A percentile compares a stretch with the other conserved stretches of the same genome.
Evolutionary conservation across 495 filamentous ascomycete genomes (phyloP).

Genomic region (Penicillium macrosclerotiorum): DNA sequence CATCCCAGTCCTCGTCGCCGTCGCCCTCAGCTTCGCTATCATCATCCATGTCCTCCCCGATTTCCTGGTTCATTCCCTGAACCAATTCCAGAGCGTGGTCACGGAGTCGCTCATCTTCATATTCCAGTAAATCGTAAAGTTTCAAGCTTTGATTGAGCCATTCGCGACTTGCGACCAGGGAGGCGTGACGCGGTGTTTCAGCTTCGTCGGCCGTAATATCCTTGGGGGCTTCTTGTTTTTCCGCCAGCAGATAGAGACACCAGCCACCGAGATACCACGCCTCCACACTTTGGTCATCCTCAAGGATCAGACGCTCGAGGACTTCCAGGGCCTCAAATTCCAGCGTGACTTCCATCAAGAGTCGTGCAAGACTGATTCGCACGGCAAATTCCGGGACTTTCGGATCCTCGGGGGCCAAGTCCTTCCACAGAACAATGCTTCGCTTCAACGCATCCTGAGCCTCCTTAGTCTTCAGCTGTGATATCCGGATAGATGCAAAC

Average conservation of each 20-base stretch:
- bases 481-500: conserved; percentile 88
- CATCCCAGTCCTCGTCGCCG: conserved; percentile 43
- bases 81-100: conserved; percentile 58
- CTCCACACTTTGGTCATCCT: conserved; percentile 92
- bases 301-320: conserved; percentile 73
- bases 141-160: conserved; percentile 53
- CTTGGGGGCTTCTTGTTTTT: conserved; percentile 56
- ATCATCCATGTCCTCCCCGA: conserved; percentile 55
- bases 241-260: conserved; percentile 75
- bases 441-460: conserved; percentile 72
- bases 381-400: conserved; percentile 78
- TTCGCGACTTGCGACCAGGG: conserved; percentile 46
- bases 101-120: conserved; percentile 53
- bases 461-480: conserved; percentile 73
- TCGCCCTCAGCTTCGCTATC: conserved; percentile 46
- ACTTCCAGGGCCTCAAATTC: conserved; percentile 81
- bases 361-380: conserved; percentile 74
- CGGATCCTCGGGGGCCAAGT: conserved; percentile 60
- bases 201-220: conserved; percentile 26
- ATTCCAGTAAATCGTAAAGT: conserved; percentile 45
- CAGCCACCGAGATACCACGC: conserved; percentile 97
- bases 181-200: conserved; percentile 38
- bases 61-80: conserved; percentile 52
- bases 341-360: conserved; percentile 88
- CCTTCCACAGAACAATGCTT: conserved; percentile 77